These are phyloP conservation scores for Lachnellula subtilissima DNA, from an alignment of 2,329 filamentous ascomycete genomes.

Conservation along the genomic window DNA sequence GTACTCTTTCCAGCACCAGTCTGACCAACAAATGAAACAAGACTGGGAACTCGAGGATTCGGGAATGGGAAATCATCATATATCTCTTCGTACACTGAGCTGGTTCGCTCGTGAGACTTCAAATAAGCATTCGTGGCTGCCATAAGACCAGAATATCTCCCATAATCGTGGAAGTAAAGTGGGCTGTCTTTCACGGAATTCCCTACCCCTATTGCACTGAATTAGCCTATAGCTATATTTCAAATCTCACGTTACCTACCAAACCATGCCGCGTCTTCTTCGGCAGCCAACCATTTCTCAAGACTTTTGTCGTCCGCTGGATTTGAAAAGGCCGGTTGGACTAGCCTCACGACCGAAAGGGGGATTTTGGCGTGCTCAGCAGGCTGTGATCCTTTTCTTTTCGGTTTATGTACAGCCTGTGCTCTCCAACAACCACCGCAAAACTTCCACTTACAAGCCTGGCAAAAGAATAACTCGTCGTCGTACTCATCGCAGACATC, in stretches of 20 bases:
- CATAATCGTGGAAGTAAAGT: slow-evolving; percentile 38
- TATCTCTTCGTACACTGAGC: slow-evolving; percentile 23
- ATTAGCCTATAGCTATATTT: not conserved
- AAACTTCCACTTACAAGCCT: not conserved
- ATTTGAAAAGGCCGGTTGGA: not conserved
- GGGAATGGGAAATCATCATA: not conserved
- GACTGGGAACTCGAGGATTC: not conserved
- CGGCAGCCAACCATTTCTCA: slow-evolving; percentile 9
- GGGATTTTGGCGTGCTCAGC: not conserved
- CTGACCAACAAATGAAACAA: slow-evolving; percentile 1
- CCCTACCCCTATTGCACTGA: not conserved
- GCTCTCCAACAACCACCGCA: not conserved
- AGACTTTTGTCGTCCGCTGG: not conserved
- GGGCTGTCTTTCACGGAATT: slow-evolving; percentile 14
- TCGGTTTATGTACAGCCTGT: not conserved
- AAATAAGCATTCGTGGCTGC: slow-evolving; percentile 5
- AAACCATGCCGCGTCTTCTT: slow-evolving; percentile 37
- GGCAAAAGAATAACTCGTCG: not conserved
- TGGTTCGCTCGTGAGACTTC: slow-evolving; percentile 15
- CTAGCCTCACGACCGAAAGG: not conserved
- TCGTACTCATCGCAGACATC: not conserved
- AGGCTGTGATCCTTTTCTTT: not conserved
- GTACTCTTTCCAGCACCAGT: slow-evolving; percentile 7
- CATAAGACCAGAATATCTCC: slow-evolving; percentile 42
- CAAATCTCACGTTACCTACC: slow-evolving; percentile 24